Evolutionary conservation across 371 early-diverging fungal genomes (phyloP), one percentile per base, ranked within the genome.

Genomic region (Mortierella sp.): DNA sequence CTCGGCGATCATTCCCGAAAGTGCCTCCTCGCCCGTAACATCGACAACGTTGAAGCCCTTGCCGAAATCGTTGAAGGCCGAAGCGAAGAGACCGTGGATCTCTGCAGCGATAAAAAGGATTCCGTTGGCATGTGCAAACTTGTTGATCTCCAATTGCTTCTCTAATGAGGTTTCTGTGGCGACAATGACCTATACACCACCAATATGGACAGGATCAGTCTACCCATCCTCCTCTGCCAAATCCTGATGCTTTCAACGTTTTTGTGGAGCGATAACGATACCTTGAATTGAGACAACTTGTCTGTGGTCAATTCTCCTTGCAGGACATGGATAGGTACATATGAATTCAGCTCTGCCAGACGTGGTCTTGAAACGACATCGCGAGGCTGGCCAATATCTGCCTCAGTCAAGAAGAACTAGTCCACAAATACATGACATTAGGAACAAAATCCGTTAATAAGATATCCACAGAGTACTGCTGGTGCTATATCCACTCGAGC

Each of bases 21-120:
- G 82, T 16, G 97, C 93, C 61, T 93, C 91, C 80, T 99, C 99
- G 34, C 99, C 99, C 24, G 91, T 98, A 28, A 91, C 84, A 82
- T 99, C 99, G 21, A 84, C 81, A 23, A 98, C 93, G 34, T 85
- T 85, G 81, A 99, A 99, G 6, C 88, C 84, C 13, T 85, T 76
- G 48, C 98, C 98, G 86, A 99, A 99, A 81, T 99, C 99, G 71
- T 94, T 94, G 83, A 99, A 99, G 13, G 93, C 86, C 13, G 61
- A 93, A 85, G 96, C 97, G 85, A 99, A 98, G 27, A 99, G 89
- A 68, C 99, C 99, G 39, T 93, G 86, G 5, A 87, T 85, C 80
- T 97, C 95, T 45, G 97, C 94, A 5, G 95, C 87, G 56, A 99
- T 95, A 79, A 97, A 99, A 66, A 93, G 89, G 64, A 95, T 93